Conservation (phyloP, 2,329 filamentous ascomycete genomes). For the Pleomassaria siparia region DNA sequence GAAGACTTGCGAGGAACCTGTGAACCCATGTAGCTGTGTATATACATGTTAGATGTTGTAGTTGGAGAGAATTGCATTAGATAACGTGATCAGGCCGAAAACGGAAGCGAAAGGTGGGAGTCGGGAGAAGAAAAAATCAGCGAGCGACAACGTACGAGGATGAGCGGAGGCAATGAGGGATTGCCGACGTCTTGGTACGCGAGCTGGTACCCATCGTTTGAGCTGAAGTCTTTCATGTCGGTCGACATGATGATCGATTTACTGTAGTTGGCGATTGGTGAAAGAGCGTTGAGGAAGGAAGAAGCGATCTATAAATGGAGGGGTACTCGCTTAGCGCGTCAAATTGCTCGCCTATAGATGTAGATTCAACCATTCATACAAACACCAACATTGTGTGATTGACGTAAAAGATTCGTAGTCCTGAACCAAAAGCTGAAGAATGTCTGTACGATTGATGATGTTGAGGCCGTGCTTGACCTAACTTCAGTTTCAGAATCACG, state of each 20-base stretch:
- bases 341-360: not conserved
- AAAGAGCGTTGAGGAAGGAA: not conserved
- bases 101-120: too few species aligned
- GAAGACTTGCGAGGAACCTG: conserved; percentile 25
- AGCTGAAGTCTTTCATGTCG: not conserved
- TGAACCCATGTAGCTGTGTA: conserved; percentile 30
- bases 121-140: not conserved
- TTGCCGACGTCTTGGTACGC: not conserved
- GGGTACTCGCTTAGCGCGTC: not conserved
- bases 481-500: too few species aligned
- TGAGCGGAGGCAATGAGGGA: not conserved
- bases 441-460: too few species aligned
- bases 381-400: too few species aligned
- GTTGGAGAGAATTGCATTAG: not conserved
- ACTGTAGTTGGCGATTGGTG: not conserved
- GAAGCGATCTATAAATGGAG: too few species aligned
- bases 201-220: not conserved
- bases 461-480: too few species aligned
- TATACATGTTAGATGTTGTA: not conserved
- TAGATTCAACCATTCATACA: not conserved
- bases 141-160: not conserved
- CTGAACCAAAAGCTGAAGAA: too few species aligned
- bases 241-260: not conserved
- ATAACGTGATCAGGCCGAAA: not conserved
- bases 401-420: too few species aligned